phyloP scores from a whole-genome alignment of 352 stramenopile species.

The Globisporangium middletonii region DNA sequence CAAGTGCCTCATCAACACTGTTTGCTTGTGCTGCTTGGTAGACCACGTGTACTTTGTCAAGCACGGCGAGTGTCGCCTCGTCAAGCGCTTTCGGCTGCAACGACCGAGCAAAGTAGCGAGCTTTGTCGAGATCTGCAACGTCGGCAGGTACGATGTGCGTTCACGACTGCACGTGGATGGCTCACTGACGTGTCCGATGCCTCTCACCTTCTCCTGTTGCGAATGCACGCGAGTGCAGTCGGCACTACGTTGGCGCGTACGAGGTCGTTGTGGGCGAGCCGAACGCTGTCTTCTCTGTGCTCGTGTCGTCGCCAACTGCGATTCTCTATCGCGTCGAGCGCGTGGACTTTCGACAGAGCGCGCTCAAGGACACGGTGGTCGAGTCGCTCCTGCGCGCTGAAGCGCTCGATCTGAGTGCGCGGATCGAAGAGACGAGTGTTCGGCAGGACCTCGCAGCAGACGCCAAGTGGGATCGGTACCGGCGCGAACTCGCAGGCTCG shows the following conservation, averaged over 20 bases:
- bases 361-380: slow-evolving; percentile 45
- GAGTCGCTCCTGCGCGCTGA: slow-evolving; percentile 45
- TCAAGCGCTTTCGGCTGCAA: slow-evolving; percentile 37
- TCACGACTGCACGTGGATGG: neutral
- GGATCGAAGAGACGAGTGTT: slow-evolving; percentile 36
- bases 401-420: slow-evolving; percentile 25
- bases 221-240: slow-evolving; percentile 13
- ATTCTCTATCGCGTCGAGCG: slow-evolving; percentile 63
- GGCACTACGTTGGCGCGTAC: slow-evolving; percentile 60
- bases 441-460: slow-evolving; percentile 40
- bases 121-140: slow-evolving; percentile 50
- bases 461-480: slow-evolving; percentile 45
- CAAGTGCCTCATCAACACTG: neutral
- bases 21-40: slow-evolving; percentile 2
- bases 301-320: slow-evolving; percentile 52
- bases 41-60: slow-evolving; percentile 63
- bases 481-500: slow-evolving; percentile 28
- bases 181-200: neutral
- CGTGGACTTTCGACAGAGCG: slow-evolving; percentile 57
- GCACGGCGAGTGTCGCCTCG: slow-evolving; percentile 53
- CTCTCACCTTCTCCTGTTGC: neutral
- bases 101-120: slow-evolving; percentile 16
- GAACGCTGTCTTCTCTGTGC: slow-evolving; percentile 45
- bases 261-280: slow-evolving; percentile 32
- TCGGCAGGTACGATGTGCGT: slow-evolving; percentile 11